A percentile compares a stretch with the other conserved stretches of the same genome.
phyloP scores from a whole-genome alignment of 163 green algal genomes.

The Scenedesmus sp. region DNA sequence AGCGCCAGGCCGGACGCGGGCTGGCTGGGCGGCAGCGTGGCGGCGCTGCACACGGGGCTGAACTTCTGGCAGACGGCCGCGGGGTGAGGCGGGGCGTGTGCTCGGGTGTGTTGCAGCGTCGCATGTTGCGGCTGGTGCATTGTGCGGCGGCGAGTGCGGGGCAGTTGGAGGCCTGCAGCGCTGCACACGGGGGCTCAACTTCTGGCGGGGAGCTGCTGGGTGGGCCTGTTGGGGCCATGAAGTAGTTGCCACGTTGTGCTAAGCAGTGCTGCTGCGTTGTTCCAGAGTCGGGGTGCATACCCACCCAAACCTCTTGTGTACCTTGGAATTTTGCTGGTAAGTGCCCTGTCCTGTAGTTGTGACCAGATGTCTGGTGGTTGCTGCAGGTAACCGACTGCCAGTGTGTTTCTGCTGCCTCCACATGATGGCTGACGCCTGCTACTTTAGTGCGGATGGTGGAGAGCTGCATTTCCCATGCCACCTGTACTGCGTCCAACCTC shows the following conservation, averaged over 20 bases:
- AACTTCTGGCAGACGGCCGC: conserved; percentile 60
- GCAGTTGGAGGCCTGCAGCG: not conserved
- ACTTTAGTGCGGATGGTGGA: no score
- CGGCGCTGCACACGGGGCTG: conserved; percentile 61
- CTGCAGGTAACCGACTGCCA: no score
- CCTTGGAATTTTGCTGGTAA: no score
- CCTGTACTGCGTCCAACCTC: conserved; percentile 59
- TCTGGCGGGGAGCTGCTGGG: conserved; percentile 57
- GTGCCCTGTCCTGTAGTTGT: no score
- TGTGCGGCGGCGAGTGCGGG: not conserved
- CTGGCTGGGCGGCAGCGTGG: conserved; percentile 25
- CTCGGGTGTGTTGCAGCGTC: not conserved
- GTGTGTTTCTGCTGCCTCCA: not conserved
- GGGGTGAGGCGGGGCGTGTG: conserved; percentile 9
- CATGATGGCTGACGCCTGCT: conserved; percentile 31
- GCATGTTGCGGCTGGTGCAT: not conserved
- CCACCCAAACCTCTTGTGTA: no score
- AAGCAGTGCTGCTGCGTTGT: not conserved
- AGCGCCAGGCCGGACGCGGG: not conserved
- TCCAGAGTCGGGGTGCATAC: no score
- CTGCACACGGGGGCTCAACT: conserved; percentile 64
- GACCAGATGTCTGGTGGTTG: no score
- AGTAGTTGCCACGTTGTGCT: no score
- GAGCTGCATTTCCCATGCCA: conserved; percentile 63
- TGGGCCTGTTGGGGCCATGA: no score